Percentiles rank a stretch among this genome's conserved stretches.
Evolutionary conservation across 495 filamentous ascomycete genomes (phyloP).

Genomic region (Trichoderma erinaceum): DNA sequence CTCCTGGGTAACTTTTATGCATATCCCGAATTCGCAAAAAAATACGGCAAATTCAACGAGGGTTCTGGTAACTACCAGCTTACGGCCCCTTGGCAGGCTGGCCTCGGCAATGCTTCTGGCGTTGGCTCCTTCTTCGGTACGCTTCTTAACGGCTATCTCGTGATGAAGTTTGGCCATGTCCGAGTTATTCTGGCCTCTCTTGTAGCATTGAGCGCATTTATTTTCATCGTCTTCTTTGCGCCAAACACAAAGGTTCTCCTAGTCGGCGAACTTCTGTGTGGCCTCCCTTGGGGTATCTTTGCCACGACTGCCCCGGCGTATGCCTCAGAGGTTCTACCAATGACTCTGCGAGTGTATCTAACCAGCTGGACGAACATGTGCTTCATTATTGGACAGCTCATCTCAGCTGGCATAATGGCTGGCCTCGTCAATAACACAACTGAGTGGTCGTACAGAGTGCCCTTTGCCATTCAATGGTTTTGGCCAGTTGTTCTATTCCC

Average conservation of each 20-base stretch:
- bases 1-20: slow-evolving; percentile 19
- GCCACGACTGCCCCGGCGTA: slow-evolving; percentile 39
- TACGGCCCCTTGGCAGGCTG: slow-evolving; percentile 35
- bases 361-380: slow-evolving; percentile 42
- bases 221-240: slow-evolving; percentile 41
- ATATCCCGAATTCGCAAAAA: slow-evolving; percentile 31
- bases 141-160: slow-evolving; percentile 35
- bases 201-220: slow-evolving; percentile 35
- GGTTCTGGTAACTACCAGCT: slow-evolving; percentile 23
- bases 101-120: slow-evolving; percentile 34
- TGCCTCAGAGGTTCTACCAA: slow-evolving; percentile 36
- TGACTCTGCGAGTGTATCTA: slow-evolving; percentile 35
- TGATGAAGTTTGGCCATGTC: slow-evolving; percentile 35
- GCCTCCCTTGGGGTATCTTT: slow-evolving; percentile 45
- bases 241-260: slow-evolving; percentile 32
- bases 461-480: slow-evolving; percentile 41
- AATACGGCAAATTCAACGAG: slow-evolving; percentile 32
- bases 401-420: slow-evolving; percentile 37
- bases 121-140: slow-evolving; percentile 37
- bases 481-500: slow-evolving; percentile 26
- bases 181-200: slow-evolving; percentile 33
- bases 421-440: slow-evolving; percentile 43
- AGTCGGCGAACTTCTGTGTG: slow-evolving; percentile 37
- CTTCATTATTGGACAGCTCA: slow-evolving; percentile 38
- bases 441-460: slow-evolving; percentile 61